Conservation (phyloP, 1,284 basidiomycete species). For the Melampsora abietis-canadensis region DNA sequence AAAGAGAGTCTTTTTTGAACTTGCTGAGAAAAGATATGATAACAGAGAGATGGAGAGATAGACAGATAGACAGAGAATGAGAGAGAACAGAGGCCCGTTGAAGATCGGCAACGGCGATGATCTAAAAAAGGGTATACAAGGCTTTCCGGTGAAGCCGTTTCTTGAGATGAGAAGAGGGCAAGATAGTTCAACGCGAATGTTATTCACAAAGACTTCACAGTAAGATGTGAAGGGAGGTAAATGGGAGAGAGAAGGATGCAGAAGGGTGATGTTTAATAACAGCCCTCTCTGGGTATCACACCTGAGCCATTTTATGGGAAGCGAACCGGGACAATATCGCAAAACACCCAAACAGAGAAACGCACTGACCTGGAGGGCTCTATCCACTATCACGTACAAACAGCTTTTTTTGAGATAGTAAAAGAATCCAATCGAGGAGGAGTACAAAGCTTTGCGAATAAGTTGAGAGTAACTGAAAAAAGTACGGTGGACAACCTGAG, state of each 20-base stretch:
- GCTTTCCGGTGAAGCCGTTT: conserved; percentile 2
- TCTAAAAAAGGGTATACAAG: conserved; percentile 2
- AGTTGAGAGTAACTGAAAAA: conserved; percentile 2
- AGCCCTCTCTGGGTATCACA: conserved; percentile 14
- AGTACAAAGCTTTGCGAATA: neutral
- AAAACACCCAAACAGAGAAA: conserved; percentile 4
- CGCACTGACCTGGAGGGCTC: conserved; percentile 3
- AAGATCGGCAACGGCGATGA: conserved; percentile 6
- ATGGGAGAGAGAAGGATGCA: conserved; percentile 41
- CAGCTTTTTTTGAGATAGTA: neutral
- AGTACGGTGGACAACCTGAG: neutral
- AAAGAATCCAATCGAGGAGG: neutral
- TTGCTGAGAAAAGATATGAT: neutral
- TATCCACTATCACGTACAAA: conserved; percentile 2
- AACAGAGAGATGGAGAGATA: neutral
- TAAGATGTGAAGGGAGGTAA: conserved; percentile 26
- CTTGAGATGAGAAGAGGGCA: conserved; percentile 13
- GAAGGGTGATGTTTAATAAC: conserved; percentile 37
- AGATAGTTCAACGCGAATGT: conserved; percentile 9
- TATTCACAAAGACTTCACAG: conserved; percentile 1
- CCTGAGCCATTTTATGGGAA: conserved; percentile 1
- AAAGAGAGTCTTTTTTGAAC: conserved; percentile 1
- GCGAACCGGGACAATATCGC: neutral
- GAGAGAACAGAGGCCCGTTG: conserved; percentile 3
- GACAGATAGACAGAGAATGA: too few relatives aligned